Base-by-base conservation (phyloP, 2,329 filamentous ascomycete genomes). In the Colletotrichum eleusines region DNA sequence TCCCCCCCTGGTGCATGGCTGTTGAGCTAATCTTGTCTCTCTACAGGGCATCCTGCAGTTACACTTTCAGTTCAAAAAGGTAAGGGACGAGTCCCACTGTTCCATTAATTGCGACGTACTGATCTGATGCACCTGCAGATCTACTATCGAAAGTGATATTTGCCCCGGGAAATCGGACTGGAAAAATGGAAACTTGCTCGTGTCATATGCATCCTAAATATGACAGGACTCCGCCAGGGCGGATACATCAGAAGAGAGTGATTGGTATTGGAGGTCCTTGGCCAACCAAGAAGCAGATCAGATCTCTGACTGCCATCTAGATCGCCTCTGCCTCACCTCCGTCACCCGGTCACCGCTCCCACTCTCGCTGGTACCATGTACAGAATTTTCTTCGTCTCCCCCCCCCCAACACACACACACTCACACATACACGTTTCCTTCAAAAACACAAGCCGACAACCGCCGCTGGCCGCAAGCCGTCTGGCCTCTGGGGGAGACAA, bases 1-100 rank as follows among this genome's bases (percentile, higher is more conserved):
- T 71, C 73, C 63, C 62, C 62, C 73, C 61, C 72, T 70, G 66
- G 72, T 72, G 64, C 64, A 40, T 62, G 68, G 64, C 68, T 46
- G 23, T 58, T 68, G 68, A 74, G 72, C 78, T 80, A 70, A 80
- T 73, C 38, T 75, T 68, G 70, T 71, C 60, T 60, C 58, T 75
- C 69, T 71, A 74, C 78, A 97, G 93, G 95, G 95, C 63, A 97
- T 98, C 76, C 84, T 99, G 69, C 95, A 98, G 83, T 88, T 99
- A 69, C 95, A 98, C 80, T 99, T 99, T 80, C 95, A 98, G 81
- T 98, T 98, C 86, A 99, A 98, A 82, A 97, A 97, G 90, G 94
- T 97, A 81, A 78, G 81, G 75, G 57, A 64, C 40, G 42, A 67
- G 31, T 44, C 66, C 66, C 63, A 51, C 51, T 65, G 46, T 50